These are phyloP conservation scores for Candida coquimbonensis DNA, from an alignment of 805 yeast species.

Conservation along the genomic window DNA sequence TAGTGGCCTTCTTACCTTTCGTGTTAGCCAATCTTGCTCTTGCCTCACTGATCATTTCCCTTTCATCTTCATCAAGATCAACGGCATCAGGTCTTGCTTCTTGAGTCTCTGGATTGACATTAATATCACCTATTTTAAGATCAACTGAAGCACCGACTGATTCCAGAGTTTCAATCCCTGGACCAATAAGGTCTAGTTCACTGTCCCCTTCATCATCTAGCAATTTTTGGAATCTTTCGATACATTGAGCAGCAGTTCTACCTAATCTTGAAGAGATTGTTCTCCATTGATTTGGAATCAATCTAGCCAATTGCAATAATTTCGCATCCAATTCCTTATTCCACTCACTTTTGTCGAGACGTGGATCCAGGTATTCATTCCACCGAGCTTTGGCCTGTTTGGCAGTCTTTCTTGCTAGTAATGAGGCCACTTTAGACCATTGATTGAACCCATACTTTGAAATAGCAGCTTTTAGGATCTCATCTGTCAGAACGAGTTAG, in stretches of 20 bases:
- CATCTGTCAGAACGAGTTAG: conserved; percentile 39
- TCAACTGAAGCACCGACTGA: conserved; percentile 32
- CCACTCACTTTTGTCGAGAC: conserved; percentile 61
- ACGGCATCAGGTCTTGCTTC: conserved; percentile 79
- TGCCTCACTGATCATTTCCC: conserved; percentile 93
- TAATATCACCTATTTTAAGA: conserved; percentile 47
- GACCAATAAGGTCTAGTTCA: conserved; percentile 39
- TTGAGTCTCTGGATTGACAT: conserved; percentile 65
- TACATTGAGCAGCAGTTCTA: conserved; percentile 80
- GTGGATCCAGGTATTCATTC: conserved; percentile 82
- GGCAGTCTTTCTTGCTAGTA: conserved; percentile 79
- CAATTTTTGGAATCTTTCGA: conserved; percentile 74
- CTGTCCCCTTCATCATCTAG: conserved; percentile 38
- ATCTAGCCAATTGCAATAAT: conserved; percentile 55
- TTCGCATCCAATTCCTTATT: conserved; percentile 67
- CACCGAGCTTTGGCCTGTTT: conserved; percentile 90
- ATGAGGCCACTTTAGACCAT: conserved; percentile 89
- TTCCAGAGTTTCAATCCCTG: conserved; percentile 40
- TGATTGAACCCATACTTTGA: conserved; percentile 90
- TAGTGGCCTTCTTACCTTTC: conserved; percentile 88
- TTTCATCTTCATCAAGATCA: conserved; percentile 79
- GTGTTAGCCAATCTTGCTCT: conserved; percentile 86
- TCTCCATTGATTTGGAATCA: conserved; percentile 92
- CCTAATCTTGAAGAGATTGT: conserved; percentile 77
- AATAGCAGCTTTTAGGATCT: conserved; percentile 83